Evolutionary conservation across 352 stramenopile genomes (phyloP).

Genomic region (Albugo candida): DNA sequence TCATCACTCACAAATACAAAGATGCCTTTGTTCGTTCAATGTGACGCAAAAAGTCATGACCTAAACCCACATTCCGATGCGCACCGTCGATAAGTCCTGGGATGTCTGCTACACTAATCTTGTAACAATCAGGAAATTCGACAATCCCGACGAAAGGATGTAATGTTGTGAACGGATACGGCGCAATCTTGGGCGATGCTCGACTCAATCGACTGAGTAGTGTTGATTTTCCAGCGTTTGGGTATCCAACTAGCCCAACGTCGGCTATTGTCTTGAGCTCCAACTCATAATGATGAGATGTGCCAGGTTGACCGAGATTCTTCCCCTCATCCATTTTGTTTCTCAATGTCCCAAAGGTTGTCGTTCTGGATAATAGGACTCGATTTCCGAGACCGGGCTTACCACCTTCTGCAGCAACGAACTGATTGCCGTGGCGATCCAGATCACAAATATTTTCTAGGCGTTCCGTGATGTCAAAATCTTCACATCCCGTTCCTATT

Average conservation of each 20-base stretch:
- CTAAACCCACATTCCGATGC: constrained; percentile 92
- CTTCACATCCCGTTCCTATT: constrained; percentile 45
- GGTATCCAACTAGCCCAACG: constrained; percentile 95
- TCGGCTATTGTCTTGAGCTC: constrained; percentile 98
- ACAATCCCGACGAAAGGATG: constrained; percentile 90
- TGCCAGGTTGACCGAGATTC: constrained; percentile 75
- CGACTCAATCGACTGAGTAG: constrained; percentile 86
- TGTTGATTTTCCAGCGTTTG: constrained; percentile 96
- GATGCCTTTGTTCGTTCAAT: constrained; percentile 94
- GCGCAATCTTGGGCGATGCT: constrained; percentile 87
- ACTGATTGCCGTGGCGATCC: constrained; percentile 41
- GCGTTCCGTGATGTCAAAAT: constrained; percentile 65
- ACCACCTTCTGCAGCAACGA: constrained; percentile 55
- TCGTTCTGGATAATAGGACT: constrained; percentile 68
- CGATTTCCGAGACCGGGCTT: constrained; percentile 73
- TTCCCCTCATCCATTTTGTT: constrained; percentile 76
- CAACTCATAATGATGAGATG: constrained; percentile 89
- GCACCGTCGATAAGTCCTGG: constrained; percentile 82
- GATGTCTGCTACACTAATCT: constrained; percentile 80
- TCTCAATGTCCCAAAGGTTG: constrained; percentile 53
- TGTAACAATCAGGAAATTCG: constrained; percentile 88
- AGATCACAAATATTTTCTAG: constrained; percentile 62
- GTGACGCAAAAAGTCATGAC: constrained; percentile 95
- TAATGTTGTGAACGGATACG: constrained; percentile 96
- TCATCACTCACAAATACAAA: neutral